Evolutionary conservation across 495 filamentous ascomycete genomes (phyloP), one percentile per base, ranked within the genome.

Genomic region (Aspergillus hancockii): DNA sequence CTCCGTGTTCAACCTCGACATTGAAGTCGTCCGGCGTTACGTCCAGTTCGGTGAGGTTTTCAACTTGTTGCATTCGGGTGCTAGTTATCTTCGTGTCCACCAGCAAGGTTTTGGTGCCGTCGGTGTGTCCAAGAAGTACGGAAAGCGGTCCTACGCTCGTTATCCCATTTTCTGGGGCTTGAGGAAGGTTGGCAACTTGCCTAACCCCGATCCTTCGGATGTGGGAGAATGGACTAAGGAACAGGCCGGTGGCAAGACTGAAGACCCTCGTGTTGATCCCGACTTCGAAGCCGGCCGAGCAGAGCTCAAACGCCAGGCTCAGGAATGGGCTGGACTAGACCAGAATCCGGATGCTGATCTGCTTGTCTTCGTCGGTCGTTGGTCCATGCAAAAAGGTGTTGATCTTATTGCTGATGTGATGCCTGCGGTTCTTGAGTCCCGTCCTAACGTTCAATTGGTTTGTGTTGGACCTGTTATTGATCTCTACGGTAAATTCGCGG

Each of bases 121-220:
- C 25, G 88, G 88, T 51, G 88, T 90, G 2, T 88, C 85, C 0
- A 85, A 83, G 58, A 90, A 90, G 67, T 91, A 91, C 61, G 88
- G 88, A 10, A 88, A 88, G 63, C 81, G 88, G 8, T 88, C 87
- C 0, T 89, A 85, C 56, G 88, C 88, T n/a, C 79, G 88, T 14
- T 91, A 90, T 66, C 88, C 88, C 4, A 90, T 90, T 53, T 88
- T 91, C 74, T 90, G 88, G 88, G 86, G 86, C 45, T 73, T 91
- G n/a, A 78, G 79, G 52, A 87, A 85, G 69, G 81, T 91, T 52
- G 87, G 87, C 18, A 82, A 85, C 55, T 71, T 91, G 41, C 88
- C 88, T 1, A 90, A 91, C 64, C 88, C 88, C 4, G 88, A 91
- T 69, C 88, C 88, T 14, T 85, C 83, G 1, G 88, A 91, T 69